Evolutionary conservation across 306 rosid species (phyloP).

Genomic region (Lupinus albus): DNA sequence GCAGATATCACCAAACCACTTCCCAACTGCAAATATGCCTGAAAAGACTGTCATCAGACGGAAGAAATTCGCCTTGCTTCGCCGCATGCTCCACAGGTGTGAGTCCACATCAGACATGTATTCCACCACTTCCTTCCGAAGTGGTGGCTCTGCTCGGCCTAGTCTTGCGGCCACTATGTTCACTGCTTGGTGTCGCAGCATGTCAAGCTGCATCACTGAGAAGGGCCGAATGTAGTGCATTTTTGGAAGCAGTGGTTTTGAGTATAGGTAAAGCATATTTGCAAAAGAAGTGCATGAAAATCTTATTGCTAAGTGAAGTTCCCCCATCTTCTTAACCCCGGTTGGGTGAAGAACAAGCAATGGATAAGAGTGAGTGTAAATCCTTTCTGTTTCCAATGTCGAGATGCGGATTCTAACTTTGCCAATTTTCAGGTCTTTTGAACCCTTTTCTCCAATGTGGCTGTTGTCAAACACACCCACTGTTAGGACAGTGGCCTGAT

Average conservation of each 20-base stretch:
- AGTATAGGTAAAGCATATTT: constrained; percentile 54
- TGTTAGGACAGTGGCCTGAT: constrained; percentile 53
- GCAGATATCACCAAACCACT: constrained; percentile 53
- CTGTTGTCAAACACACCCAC: constrained; percentile 56
- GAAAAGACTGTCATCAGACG: constrained; percentile 48
- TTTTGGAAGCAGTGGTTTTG: constrained; percentile 47
- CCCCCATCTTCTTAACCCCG: constrained; percentile 55
- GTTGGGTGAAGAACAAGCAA: constrained; percentile 52
- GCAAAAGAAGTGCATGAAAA: constrained; percentile 51
- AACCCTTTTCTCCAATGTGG: constrained; percentile 45
- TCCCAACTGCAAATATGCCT: constrained; percentile 47
- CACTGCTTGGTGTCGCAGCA: constrained; percentile 51
- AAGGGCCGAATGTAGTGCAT: constrained; percentile 54
- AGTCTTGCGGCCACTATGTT: constrained; percentile 50
- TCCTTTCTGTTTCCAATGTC: constrained; percentile 50
- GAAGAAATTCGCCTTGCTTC: constrained; percentile 52
- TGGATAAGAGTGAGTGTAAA: constrained; percentile 55
- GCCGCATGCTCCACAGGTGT: constrained; percentile 52
- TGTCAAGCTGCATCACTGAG: constrained; percentile 50
- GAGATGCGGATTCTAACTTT: constrained; percentile 58
- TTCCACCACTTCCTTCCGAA: constrained; percentile 53
- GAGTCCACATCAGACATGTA: constrained; percentile 57
- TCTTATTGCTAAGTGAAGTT: constrained; percentile 51
- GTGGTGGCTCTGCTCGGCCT: constrained; percentile 52
- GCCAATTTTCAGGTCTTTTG: constrained; percentile 52